Evolutionary conservation across 225 moss, liverwort and hornwort species (phyloP), one percentile per base, ranked within the genome.

Genomic region (Sphagnum contortum): DNA sequence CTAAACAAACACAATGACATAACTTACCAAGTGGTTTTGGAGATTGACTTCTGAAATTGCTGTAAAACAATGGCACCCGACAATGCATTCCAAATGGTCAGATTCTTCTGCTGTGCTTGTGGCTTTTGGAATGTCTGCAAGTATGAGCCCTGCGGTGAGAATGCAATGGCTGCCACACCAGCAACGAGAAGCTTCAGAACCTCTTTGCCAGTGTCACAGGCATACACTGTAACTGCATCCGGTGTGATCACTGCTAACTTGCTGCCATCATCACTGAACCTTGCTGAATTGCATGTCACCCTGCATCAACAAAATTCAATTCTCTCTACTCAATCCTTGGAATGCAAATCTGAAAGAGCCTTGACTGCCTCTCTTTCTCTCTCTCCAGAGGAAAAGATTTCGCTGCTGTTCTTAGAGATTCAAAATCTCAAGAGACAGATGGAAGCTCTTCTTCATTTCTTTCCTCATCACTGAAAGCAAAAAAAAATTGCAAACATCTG

Each of bases 61-160:
- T 91, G 91, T 14, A 93, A 80, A 65, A 70, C 82, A 47, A 82
- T 60, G 46, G 85, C 68, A 67, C 84, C 89, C 8, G 93, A 77
- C 44, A 63, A 73, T 72, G 79, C 59, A 59, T 93, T 69, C 92
- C 98, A 93, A 1, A 98, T 62, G 48, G 70, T 79, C 64, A 98
- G 74, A 74, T 98, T 98, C 77, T 88, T 89, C 80, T 82, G 85
- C 70, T 98, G 90, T 50, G 77, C 93, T 67, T 73, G 71, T 61
- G 93, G 86, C 74, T 91, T 91, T 8, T 91, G 98, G 70, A 93
- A 98, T 3, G 89, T 98, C 79, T 93, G 98, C 76, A 98, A 72
- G 73, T 91, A 93, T n/a, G 87, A 83, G 46, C 91, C 98, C 59
- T 66, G 71, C 6, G 98, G 93, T 45, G 93, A 88, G 66, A 93